A percentile compares a stretch with the other conserved stretches of the same genome.
phyloP scores from a whole-genome alignment of 2,329 filamentous ascomycete species.

The Ophiostoma sp. region DNA sequence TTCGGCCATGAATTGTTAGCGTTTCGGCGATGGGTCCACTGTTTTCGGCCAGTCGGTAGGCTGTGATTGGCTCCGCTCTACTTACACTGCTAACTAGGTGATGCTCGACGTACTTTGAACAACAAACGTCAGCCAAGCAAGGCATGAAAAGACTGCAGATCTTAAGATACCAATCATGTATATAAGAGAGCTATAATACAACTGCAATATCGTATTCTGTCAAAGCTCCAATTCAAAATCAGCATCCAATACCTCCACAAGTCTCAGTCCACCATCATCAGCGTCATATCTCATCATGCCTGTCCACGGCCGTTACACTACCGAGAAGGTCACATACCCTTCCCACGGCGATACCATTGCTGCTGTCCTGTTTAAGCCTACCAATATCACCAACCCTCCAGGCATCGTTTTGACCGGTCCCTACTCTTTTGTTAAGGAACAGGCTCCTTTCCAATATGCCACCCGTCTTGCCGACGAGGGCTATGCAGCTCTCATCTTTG shows the following conservation, averaged over 20 bases:
- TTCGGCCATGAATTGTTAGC: neutral
- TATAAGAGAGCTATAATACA: neutral
- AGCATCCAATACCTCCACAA: too few species aligned
- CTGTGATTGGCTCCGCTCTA: neutral
- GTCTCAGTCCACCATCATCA: neutral
- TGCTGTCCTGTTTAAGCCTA: slow-evolving; percentile 15
- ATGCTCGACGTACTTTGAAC: neutral
- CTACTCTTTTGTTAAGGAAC: slow-evolving; percentile 20
- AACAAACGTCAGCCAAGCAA: neutral
- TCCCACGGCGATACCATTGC: slow-evolving; percentile 22
- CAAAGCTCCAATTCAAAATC: too few species aligned
- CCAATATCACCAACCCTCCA: slow-evolving; percentile 14
- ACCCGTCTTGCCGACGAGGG: slow-evolving; percentile 21
- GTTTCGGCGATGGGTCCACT: neutral
- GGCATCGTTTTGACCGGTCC: slow-evolving; percentile 16
- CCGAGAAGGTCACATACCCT: slow-evolving; percentile 22
- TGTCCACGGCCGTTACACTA: slow-evolving; percentile 20
- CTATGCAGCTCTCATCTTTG: slow-evolving; percentile 18
- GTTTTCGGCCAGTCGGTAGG: neutral
- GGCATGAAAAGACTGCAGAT: neutral
- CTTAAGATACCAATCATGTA: neutral
- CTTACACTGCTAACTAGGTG: neutral
- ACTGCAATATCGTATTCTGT: too few species aligned
- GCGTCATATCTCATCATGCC: neutral
- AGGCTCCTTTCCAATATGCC: slow-evolving; percentile 15